Conservation (phyloP, 2,329 filamentous ascomycete species). For the Pseudogymnoascus sp. region DNA sequence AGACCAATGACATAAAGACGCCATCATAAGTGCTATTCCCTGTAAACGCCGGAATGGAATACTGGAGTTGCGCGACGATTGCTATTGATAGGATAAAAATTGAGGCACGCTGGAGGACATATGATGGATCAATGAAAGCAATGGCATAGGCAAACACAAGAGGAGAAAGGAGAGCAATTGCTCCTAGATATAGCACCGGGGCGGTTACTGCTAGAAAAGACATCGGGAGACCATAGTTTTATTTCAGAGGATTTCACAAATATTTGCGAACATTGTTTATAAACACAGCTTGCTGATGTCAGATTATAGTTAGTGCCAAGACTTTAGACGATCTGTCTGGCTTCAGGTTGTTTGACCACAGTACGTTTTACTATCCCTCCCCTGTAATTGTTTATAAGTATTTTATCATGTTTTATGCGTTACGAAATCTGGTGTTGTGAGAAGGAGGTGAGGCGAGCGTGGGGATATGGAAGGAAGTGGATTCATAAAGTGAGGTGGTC, state of each 20-base stretch:
- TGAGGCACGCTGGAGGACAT: not conserved
- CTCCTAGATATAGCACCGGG: not conserved
- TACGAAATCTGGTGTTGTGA: not conserved
- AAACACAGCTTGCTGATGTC: not conserved
- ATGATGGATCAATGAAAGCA: not conserved
- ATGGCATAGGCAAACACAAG: not conserved
- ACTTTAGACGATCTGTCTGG: not conserved
- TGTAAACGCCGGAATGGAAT: not conserved
- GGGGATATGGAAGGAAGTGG: not conserved
- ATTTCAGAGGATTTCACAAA: not conserved
- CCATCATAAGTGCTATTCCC: not conserved
- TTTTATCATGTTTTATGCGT: not conserved
- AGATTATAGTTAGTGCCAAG: not conserved
- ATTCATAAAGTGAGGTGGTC: not conserved
- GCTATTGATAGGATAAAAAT: not conserved
- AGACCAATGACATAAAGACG: not conserved
- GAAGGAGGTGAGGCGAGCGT: not conserved
- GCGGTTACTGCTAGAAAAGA: not conserved
- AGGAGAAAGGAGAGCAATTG: not conserved
- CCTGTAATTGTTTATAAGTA: not conserved
- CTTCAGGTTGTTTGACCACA: not conserved
- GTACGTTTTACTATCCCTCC: not conserved
- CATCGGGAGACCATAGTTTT: not conserved
- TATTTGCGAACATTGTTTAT: not conserved
- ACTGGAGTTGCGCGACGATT: not conserved